Evolutionary conservation across 768 basidiomycete species (phyloP), one percentile per base, ranked within the genome.

Genomic region (Suillus alpinus): DNA sequence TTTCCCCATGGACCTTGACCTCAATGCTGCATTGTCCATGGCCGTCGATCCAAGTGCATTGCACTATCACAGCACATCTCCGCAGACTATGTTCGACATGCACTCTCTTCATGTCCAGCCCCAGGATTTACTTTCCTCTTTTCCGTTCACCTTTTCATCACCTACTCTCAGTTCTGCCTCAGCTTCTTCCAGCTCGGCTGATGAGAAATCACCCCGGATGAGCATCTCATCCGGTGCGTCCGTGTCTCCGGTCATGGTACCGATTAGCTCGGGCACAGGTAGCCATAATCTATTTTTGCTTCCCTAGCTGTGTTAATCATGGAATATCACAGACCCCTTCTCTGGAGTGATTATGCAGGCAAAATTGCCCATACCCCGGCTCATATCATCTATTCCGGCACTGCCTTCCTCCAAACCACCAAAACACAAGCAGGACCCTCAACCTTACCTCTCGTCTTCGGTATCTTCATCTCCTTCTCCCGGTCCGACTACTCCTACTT

Each of bases 31-130:
- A 20, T 40, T 74, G 36, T 73, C 81, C 20, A 80, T 86, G 65
- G 81, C 82, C 1, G 80, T 91, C 58, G 86, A 91, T 61, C 88
- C 90, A 34, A 85, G 77, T 65, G 76, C 82, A 7, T 74, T 90
- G 13, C 87, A 89, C 67, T 84, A 71, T 18, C 51, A 81, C 58
- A 70, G 18, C 59, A 52, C 36, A 9, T 56, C 55, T n/a, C 64
- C 29, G 13, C 60, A 41, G 49, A 58, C 4, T 61, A 75, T 65
- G 56, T 74, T 75, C 55, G 56, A 66, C 14, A 1, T 50, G 6
- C 52, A 63, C 20, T 6, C 49, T 4, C 51, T 62, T 20, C 73
- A 68, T 20, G 43, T 73, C 49, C 71, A 72, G 1, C 72, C 71
- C 1, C 69, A 71, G 18, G 73, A 73, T 57, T 26, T 73, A 32